These are phyloP conservation scores for Petunia secreta DNA, from an alignment of 257 asterid genomes.

Conservation along the genomic window DNA sequence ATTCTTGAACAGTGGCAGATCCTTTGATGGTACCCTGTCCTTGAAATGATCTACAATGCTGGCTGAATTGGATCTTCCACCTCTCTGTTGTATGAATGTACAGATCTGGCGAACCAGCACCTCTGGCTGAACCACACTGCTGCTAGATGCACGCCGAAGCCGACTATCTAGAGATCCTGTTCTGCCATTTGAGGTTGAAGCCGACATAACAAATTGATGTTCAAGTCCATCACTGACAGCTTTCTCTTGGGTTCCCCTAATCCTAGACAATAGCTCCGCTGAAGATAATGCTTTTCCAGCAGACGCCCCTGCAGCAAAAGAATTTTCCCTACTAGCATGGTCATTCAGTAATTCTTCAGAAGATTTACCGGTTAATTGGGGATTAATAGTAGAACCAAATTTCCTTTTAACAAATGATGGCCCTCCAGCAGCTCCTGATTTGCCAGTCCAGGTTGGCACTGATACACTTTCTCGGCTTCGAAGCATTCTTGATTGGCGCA, in stretches of 20 bases:
- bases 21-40: slow-evolving; percentile 79
- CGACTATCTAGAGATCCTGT: slow-evolving; percentile 40
- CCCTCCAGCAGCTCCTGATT: slow-evolving; percentile 94
- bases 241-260: slow-evolving; percentile 63
- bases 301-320: slow-evolving; percentile 69
- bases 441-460: slow-evolving; percentile 97
- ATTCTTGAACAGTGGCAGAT: slow-evolving; percentile 79
- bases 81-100: slow-evolving; percentile 75
- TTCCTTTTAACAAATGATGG: slow-evolving; percentile 67
- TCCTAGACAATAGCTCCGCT: slow-evolving; percentile 70
- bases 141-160: slow-evolving; percentile 43
- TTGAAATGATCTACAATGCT: slow-evolving; percentile 74
- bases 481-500: slow-evolving; percentile 86
- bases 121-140: slow-evolving; percentile 65
- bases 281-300: slow-evolving; percentile 90
- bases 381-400: slow-evolving; percentile 77
- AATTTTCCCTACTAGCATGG: slow-evolving; percentile 39
- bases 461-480: slow-evolving; percentile 77
- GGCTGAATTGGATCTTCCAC: slow-evolving; percentile 77
- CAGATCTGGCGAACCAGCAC: slow-evolving; percentile 86
- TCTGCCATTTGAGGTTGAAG: slow-evolving; percentile 44
- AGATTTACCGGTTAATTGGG: slow-evolving; percentile 49
- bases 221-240: slow-evolving; percentile 76
- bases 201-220: slow-evolving; percentile 58
- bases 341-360: slow-evolving; percentile 39